Evolutionary conservation across 257 asterid species (phyloP), one percentile per base, ranked within the genome.

Genomic region (Linaria vulgaris): DNA sequence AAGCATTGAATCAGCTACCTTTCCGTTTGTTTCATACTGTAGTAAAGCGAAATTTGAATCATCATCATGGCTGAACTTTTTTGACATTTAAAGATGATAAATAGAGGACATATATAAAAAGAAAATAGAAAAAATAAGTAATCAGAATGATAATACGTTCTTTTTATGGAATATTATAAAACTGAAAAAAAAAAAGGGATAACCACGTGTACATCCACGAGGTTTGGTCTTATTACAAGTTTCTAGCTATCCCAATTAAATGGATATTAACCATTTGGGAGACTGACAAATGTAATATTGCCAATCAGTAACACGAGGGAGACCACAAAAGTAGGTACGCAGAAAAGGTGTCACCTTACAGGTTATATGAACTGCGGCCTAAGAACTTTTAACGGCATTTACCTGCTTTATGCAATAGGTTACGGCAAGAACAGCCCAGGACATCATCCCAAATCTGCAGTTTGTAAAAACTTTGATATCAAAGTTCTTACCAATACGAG

Each of bases 341-440:
- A 23, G 12, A 20, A 48, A 19, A 4, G 5, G 6, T 6, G 34
- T 19, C 16, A 30, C 8, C 23, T 30, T 16, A 67, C 23, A 25
- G 43, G 39, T 21, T 53, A 22, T 53, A 30, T 51, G 20, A 6
- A n/a, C 27, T 22, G 31, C 37, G 20, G 47, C 31, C 60, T 43
- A 46, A 45, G 23, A 61, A 34, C 20, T 20, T 39, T 25, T n/a
- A 20, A 54, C 41, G 38, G 31, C 50, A 71, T 31, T 13, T 75
- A 92, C 98, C 98, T 92, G 98, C 72, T 92, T 92, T 72, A 92
- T 87, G 86, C 97, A 89, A 73, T 89, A 92, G 12, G 98, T 92
- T 66, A 92, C 74, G 34, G 97, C 86, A 74, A 92, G 97, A 75
- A 92, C 97, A 49, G 89, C 98, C 98, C 98, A 92, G 41, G 97